Evolutionary conservation across 2,329 filamentous ascomycete species (phyloP).

Genomic region (Penicillium hesseltinei): DNA sequence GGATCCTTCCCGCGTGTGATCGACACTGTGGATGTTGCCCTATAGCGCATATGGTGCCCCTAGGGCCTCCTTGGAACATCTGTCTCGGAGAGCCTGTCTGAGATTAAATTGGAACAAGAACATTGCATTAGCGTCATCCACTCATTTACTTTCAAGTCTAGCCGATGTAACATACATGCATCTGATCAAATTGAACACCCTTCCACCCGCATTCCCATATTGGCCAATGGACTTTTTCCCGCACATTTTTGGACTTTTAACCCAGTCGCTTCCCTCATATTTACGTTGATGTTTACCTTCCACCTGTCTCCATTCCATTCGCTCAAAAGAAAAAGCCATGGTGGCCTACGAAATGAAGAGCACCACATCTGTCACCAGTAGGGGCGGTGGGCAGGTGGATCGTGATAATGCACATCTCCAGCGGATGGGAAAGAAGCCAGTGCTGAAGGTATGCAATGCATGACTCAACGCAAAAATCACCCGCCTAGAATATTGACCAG

Average conservation of each 20-base stretch:
- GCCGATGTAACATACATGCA: background rate
- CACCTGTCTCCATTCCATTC: background rate
- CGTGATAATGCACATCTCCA: conserved; percentile 6
- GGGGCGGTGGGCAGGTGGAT: background rate
- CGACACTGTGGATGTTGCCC: background rate
- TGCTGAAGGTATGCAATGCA: background rate
- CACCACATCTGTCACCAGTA: background rate
- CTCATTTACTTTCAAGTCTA: background rate
- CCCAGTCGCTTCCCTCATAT: background rate
- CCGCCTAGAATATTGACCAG: background rate
- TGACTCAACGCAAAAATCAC: background rate
- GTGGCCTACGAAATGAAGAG: conserved; percentile 1
- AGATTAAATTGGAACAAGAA: background rate
- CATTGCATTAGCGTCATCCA: background rate
- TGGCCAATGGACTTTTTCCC: background rate
- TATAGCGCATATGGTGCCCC: background rate
- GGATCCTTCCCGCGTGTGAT: background rate
- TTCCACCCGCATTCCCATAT: background rate
- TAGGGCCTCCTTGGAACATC: background rate
- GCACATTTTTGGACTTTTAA: background rate
- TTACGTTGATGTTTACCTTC: background rate
- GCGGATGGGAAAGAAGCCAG: conserved; percentile 9
- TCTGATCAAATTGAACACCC: background rate
- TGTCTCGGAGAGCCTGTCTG: background rate
- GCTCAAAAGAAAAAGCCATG: background rate